These are phyloP conservation scores for Coniochaeta sp. DNA, from an alignment of 2,329 filamentous ascomycete species.

Conservation along the genomic window DNA sequence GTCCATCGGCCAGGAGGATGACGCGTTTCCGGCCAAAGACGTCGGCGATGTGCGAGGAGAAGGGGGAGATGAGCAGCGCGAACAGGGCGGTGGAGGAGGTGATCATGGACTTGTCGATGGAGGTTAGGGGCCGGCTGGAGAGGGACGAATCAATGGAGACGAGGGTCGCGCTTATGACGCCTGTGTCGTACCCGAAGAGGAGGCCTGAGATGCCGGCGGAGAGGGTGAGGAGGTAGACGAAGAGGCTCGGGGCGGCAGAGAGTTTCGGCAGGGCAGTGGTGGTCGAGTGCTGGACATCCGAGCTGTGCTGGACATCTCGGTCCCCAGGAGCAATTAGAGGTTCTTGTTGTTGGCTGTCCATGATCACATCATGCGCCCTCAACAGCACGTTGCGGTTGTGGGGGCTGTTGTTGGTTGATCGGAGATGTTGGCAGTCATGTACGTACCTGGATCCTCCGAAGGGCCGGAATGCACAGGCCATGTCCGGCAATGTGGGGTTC, in stretches of 20 bases:
- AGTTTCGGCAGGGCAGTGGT: background rate
- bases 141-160: conserved; percentile 56
- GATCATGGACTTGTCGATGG: conserved; percentile 62
- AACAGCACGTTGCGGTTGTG: too few species aligned
- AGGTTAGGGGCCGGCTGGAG: conserved; percentile 46
- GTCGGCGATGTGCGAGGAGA: conserved; percentile 58
- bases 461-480: background rate
- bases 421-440: background rate
- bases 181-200: conserved; percentile 62
- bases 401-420: too few species aligned
- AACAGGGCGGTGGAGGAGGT: conserved; percentile 63
- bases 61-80: conserved; percentile 55
- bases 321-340: background rate
- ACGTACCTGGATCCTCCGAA: background rate
- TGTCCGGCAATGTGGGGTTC: background rate
- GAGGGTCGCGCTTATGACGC: conserved; percentile 61
- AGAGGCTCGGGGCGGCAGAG: conserved; percentile 30
- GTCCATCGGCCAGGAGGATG: conserved; percentile 54
- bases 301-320: background rate
- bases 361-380: background rate
- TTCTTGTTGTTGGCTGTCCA: background rate
- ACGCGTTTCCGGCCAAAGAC: conserved; percentile 52
- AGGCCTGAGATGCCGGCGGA: conserved; percentile 61
- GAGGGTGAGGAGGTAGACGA: conserved; percentile 54
- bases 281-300: background rate